phyloP scores from a whole-genome alignment of 164 flowering plant species.

The Hamamelis virginiana region DNA sequence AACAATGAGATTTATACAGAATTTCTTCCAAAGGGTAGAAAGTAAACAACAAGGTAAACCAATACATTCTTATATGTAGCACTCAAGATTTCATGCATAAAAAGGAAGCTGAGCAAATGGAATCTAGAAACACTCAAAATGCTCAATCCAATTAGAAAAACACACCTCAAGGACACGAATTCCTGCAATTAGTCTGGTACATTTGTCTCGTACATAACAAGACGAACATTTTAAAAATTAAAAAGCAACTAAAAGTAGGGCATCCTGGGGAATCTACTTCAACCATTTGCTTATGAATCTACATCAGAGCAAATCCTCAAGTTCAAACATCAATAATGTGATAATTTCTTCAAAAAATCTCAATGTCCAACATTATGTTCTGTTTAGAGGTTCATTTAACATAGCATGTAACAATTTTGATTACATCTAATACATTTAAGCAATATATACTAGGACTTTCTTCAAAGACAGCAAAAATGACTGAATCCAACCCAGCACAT shows the following conservation, averaged over 20 bases:
- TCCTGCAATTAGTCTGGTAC: no score
- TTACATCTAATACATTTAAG: not conserved
- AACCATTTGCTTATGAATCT: not conserved
- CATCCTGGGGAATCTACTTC: not conserved
- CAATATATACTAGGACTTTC: not conserved
- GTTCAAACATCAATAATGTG: not conserved
- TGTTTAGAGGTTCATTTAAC: not conserved
- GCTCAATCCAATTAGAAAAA: no score
- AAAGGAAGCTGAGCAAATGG: no score
- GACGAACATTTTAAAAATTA: not conserved
- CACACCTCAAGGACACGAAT: no score
- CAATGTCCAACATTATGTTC: not conserved
- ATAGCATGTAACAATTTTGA: not conserved
- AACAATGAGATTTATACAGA: not conserved
- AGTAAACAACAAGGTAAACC: not conserved
- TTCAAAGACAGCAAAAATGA: no score
- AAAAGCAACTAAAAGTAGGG: not conserved
- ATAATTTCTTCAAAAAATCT: not conserved
- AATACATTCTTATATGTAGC: no score
- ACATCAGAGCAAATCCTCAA: not conserved
- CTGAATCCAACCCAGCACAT: no score
- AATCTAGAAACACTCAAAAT: no score
- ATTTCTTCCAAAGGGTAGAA: not conserved
- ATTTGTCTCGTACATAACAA: no score
- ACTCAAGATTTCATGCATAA: no score